Conservation (phyloP, 2,329 filamentous ascomycete genomes). For the Volutella citrinella region DNA sequence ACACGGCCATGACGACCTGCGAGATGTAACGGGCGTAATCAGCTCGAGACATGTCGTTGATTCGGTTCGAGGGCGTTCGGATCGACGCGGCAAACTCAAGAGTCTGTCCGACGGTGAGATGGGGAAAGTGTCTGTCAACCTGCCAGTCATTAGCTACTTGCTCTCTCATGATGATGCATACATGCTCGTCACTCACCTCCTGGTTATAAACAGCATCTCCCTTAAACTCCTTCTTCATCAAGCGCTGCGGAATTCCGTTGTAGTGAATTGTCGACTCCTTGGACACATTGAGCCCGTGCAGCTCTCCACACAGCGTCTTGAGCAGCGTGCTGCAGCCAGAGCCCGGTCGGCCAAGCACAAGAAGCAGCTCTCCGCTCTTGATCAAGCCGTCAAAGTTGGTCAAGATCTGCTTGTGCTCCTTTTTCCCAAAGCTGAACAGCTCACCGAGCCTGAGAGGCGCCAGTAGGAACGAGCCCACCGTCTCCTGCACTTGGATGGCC, state of each 20-base stretch:
- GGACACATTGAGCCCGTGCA: slow-evolving; percentile 54
- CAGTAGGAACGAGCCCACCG: slow-evolving; percentile 57
- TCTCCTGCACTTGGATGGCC: slow-evolving; percentile 66
- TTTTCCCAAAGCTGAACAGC: slow-evolving; percentile 45
- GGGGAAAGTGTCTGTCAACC: slow-evolving; percentile 71
- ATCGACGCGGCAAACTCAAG: slow-evolving; percentile 69
- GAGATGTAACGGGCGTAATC: slow-evolving; percentile 62
- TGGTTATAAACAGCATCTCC: slow-evolving; percentile 73
- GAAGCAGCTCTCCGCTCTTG: slow-evolving; percentile 62
- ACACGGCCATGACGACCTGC: slow-evolving; percentile 66
- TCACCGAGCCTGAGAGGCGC: slow-evolving; percentile 57
- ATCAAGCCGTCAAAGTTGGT: slow-evolving; percentile 63
- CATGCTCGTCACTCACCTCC: slow-evolving; percentile 43
- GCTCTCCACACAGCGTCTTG: slow-evolving; percentile 59
- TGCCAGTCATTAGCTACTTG: slow-evolving; percentile 23
- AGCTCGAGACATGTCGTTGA: slow-evolving; percentile 58
- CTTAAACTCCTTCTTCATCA: slow-evolving; percentile 59
- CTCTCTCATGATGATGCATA: fast-evolving
- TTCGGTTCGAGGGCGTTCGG: slow-evolving; percentile 62
- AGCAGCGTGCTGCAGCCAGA: slow-evolving; percentile 64
- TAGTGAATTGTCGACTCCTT: slow-evolving; percentile 55
- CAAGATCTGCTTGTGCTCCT: slow-evolving; percentile 57
- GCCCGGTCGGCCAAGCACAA: slow-evolving; percentile 65
- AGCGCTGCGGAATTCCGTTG: slow-evolving; percentile 53
- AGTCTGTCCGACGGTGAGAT: slow-evolving; percentile 73